Percentiles rank a stretch among this genome's conserved stretches.
Conservation (phyloP, 106 monocot species). For the Apostasia ramifera region DNA sequence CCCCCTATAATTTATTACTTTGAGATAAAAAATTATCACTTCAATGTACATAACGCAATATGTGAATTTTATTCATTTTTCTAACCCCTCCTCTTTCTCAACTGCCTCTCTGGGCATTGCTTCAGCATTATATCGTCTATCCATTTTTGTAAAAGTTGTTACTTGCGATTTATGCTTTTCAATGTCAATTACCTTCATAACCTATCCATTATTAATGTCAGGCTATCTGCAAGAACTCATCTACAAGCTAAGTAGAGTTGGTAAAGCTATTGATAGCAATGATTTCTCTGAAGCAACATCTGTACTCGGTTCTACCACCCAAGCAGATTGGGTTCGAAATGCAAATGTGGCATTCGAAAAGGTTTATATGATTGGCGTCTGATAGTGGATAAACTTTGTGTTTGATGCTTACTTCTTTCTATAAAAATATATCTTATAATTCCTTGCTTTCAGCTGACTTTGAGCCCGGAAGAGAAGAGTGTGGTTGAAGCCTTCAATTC, state of each 20-base stretch:
- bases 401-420: background rate
- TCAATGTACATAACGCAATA: no score
- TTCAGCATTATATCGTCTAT: no score
- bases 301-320: constrained; percentile 40
- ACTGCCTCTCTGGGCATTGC: no score
- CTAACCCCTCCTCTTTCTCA: no score
- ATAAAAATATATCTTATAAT: background rate
- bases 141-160: no score
- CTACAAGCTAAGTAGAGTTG: constrained; percentile 85
- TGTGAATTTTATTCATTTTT: background rate
- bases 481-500: constrained; percentile 73
- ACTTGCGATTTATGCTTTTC: no score
- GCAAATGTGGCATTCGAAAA: constrained; percentile 68
- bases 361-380: constrained; percentile 22
- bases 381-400: background rate
- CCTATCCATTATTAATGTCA: constrained; percentile 8
- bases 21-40: no score
- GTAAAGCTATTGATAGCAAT: constrained; percentile 74
- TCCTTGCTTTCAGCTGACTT: constrained; percentile 42
- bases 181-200: no score
- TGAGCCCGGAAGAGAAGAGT: constrained; percentile 62
- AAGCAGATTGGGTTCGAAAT: constrained; percentile 65
- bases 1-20: no score
- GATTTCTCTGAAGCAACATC: constrained; percentile 63
- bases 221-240: constrained; percentile 92